Evolutionary conservation across 306 rosid species (phyloP), one percentile per base, ranked within the genome.

Genomic region (Prunus campanulata): DNA sequence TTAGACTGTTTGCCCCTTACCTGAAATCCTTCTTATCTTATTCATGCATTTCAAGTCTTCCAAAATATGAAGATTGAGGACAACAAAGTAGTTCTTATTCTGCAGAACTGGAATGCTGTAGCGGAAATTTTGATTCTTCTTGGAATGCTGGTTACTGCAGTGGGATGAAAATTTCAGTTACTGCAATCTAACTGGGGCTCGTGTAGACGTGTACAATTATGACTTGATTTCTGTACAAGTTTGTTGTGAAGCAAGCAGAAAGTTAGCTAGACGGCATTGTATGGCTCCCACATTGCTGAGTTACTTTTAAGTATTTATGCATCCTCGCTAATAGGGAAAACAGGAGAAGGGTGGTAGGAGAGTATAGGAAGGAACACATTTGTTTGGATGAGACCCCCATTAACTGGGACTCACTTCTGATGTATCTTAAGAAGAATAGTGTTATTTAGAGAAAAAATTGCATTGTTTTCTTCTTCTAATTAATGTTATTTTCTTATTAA

Each of bases 1-100:
- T 68, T 51, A 54, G 74, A 61, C 51, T 68, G 9, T 77, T 70
- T 56, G 51, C 65, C 74, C 16, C 73, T 71, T 83, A 74, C 60
- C 39, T 71, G 76, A 16, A 71, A 63, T 75, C 71, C 66, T 65
- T 44, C 15, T 32, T 13, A 72, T 57, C 54, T 13, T 55, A 71
- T 39, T 1, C 32, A 20, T 65, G 47, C 49, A 18, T 39, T 55
- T 56, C 22, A 16, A 11, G 60, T 66, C 71, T 6, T 46, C 67
- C 27, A 10, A 76, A 54, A 32, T 66, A 15, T 29, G 11, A 52
- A 72, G 30, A 72, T 57, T 24, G 44, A 22, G 52, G 66, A 55
- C 9, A 15, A 13, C 29, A 3, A 11, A 16, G n/a, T 47, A 27
- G 29, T 44, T 67, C 15, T 27, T 68, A 4, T 62, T 68, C 18